Percentiles rank a stretch among this genome's conserved stretches.
These are phyloP conservation scores for Suillus plorans DNA, from an alignment of 768 basidiomycete species.

Conservation along the genomic window DNA sequence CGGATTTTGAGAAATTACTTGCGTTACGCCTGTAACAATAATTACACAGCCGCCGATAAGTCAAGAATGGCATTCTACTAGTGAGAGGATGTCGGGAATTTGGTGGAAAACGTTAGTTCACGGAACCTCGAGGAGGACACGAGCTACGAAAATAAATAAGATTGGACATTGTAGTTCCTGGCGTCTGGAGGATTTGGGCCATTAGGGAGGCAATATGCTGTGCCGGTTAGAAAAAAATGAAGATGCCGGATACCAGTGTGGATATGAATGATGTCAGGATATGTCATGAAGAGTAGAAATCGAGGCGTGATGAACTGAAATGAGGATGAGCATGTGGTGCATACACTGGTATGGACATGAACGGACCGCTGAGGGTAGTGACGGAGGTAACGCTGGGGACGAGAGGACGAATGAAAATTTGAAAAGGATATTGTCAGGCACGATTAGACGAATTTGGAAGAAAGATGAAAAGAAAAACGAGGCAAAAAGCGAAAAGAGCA, in stretches of 20 bases:
- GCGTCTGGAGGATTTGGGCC: neutral
- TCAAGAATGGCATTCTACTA: neutral
- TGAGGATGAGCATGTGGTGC: neutral
- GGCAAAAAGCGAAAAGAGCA: neutral
- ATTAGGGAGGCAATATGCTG: neutral
- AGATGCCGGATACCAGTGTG: neutral
- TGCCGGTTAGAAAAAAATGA: neutral
- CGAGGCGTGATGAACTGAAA: neutral
- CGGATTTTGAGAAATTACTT: neutral
- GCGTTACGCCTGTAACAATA: neutral
- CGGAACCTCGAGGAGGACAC: constrained; percentile 4
- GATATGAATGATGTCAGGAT: neutral
- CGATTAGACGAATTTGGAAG: neutral
- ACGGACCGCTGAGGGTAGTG: constrained; percentile 4
- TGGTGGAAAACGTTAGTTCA: neutral
- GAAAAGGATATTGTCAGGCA: constrained; percentile 1
- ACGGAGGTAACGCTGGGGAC: neutral
- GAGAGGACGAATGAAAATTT: neutral
- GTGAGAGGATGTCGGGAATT: neutral
- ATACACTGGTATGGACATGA: constrained; percentile 2
- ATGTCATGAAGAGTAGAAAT: neutral
- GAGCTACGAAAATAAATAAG: neutral
- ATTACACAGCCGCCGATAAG: neutral
- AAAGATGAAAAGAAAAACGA: neutral
- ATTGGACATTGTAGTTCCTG: neutral